Percentiles rank a stretch among this genome's conserved stretches.
phyloP scores from a whole-genome alignment of 2,329 filamentous ascomycete species.

The Cladophialophora exuberans region DNA sequence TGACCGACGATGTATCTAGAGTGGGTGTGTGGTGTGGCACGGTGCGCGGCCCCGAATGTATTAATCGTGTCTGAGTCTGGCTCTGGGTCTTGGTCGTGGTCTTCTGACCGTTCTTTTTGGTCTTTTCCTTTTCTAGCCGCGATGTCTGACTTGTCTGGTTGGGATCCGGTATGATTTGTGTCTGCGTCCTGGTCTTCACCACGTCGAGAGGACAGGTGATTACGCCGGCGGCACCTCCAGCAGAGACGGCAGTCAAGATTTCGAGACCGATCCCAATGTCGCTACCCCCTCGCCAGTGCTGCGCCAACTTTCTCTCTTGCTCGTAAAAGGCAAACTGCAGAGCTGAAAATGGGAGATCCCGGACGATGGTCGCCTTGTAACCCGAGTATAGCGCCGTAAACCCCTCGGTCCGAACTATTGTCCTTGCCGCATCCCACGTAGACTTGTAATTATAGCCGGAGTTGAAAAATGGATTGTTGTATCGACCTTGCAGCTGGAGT shows the following conservation, averaged over 20 bases:
- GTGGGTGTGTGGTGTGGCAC: slow-evolving; percentile 76
- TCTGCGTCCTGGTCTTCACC: slow-evolving; percentile 95
- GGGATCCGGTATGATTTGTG: slow-evolving; percentile 69
- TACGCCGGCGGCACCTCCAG: slow-evolving; percentile 89
- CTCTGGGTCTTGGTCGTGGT: slow-evolving; percentile 10
- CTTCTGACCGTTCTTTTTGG: slow-evolving; percentile 9
- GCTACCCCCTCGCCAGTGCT: slow-evolving; percentile 73
- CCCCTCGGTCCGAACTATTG: slow-evolving; percentile 82
- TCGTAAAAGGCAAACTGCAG: slow-evolving; percentile 99
- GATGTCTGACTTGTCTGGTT: slow-evolving; percentile 34
- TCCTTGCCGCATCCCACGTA: slow-evolving; percentile 80
- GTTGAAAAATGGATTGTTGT: slow-evolving; percentile 91
- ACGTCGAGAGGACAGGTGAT: slow-evolving; percentile 96
- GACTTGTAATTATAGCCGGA: slow-evolving; percentile 96
- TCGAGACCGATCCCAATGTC: slow-evolving; percentile 87
- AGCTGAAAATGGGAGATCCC: slow-evolving; percentile 93
- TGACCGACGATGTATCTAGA: slow-evolving; percentile 86
- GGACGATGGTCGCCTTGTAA: slow-evolving; percentile 94
- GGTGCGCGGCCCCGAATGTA: slow-evolving; percentile 46
- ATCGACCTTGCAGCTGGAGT: slow-evolving; percentile 88
- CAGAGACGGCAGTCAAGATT: slow-evolving; percentile 83
- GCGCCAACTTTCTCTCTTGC: slow-evolving; percentile 82
- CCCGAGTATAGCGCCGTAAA: slow-evolving; percentile 87
- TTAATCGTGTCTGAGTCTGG: slow-evolving; percentile 38
- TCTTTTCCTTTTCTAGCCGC: slow-evolving; percentile 31